A percentile compares a stretch with the other conserved stretches of the same genome.
Conservation (phyloP, 73 alveolate genomes). For the Paramecium sexaurelia region DNA sequence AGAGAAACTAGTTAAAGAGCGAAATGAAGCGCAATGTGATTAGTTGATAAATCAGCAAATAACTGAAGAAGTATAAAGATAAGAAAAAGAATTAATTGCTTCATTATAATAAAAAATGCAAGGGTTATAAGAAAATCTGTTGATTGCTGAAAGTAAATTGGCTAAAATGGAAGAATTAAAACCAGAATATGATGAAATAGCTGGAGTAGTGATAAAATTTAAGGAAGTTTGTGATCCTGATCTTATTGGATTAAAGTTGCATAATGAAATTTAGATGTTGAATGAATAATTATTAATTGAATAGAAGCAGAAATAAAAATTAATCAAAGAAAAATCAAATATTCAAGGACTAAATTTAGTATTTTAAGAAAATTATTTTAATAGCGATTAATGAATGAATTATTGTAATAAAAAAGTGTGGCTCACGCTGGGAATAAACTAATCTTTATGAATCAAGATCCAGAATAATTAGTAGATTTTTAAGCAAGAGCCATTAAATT, state of each 20-base stretch:
- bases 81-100: conserved; percentile 11
- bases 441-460: neutral
- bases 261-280: conserved; percentile 42
- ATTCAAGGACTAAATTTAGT: conserved; percentile 45
- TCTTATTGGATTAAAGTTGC: neutral
- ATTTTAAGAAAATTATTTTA: neutral
- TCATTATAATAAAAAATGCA: neutral
- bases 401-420: neutral
- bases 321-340: neutral
- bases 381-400: conserved; percentile 6
- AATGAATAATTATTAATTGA: neutral
- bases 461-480: neutral
- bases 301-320: neutral
- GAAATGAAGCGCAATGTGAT: conserved; percentile 26
- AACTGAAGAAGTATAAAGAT: conserved; percentile 33
- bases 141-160: neutral
- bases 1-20: conserved; percentile 25
- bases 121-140: neutral
- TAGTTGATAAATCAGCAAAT: conserved; percentile 24
- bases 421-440: conserved; percentile 46
- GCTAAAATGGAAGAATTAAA: conserved; percentile 28
- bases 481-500: neutral
- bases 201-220: conserved; percentile 42
- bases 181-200: conserved; percentile 57
- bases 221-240: conserved; percentile 48